Evolutionary conservation across 2,329 filamentous ascomycete genomes (phyloP).

Genomic region (Diaporthe destruens): DNA sequence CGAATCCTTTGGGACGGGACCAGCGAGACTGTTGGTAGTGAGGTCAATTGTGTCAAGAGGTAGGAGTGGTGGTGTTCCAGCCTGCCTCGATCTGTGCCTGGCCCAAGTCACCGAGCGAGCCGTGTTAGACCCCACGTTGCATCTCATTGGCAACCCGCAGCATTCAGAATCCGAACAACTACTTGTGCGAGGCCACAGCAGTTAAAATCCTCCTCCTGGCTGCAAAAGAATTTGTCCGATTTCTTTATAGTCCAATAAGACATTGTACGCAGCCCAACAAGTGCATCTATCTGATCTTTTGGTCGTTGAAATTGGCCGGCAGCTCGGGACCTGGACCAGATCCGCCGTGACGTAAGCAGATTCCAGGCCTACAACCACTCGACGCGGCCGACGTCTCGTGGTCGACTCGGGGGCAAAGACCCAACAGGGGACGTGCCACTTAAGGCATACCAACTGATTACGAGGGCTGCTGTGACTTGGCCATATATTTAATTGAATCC

Average conservation of each 20-base stretch:
- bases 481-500: neutral
- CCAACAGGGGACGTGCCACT: conserved; percentile 10
- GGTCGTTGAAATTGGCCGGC: neutral
- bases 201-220: neutral
- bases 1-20: neutral
- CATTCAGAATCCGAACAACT: neutral
- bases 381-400: conserved; percentile 28
- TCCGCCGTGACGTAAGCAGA: conserved; percentile 24
- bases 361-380: conserved; percentile 25
- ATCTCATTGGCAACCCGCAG: no score
- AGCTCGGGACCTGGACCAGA: neutral
- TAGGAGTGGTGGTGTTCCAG: neutral
- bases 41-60: neutral
- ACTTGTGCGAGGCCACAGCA: neutral
- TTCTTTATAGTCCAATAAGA: neutral
- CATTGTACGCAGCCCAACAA: neutral
- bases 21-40: no score
- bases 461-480: neutral
- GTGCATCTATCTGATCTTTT: no score
- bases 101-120: neutral
- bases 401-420: conserved; percentile 19
- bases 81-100: neutral
- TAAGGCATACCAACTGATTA: conserved; percentile 23
- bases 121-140: no score
- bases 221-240: neutral